phyloP scores from a whole-genome alignment of 768 basidiomycete genomes.

The Jaapia argillacea region DNA sequence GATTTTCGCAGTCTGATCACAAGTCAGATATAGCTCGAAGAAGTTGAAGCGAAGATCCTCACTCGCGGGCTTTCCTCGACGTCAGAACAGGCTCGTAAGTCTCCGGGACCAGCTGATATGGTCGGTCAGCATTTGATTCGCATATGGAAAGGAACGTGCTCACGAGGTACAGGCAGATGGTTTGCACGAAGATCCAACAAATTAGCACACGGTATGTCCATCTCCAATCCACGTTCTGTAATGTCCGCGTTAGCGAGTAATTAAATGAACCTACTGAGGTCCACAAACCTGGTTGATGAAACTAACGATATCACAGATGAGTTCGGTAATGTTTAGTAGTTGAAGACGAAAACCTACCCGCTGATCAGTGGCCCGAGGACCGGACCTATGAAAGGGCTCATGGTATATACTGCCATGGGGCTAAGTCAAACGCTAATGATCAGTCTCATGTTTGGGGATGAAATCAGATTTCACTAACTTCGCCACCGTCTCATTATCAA shows the following conservation, averaged over 20 bases:
- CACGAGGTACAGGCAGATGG: slow-evolving; percentile 41
- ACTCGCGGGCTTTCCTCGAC: slow-evolving; percentile 50
- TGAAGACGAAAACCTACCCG: slow-evolving; percentile 28
- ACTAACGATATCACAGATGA: slow-evolving; percentile 20
- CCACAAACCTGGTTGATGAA: slow-evolving; percentile 45
- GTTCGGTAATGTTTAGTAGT: no score
- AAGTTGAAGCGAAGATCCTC: slow-evolving; percentile 2
- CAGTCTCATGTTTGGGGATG: no score
- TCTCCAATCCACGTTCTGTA: slow-evolving; percentile 49
- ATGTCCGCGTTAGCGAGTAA: not conserved
- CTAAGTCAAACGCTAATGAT: slow-evolving; percentile 15
- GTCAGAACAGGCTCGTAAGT: slow-evolving; percentile 56
- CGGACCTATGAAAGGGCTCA: slow-evolving; percentile 47
- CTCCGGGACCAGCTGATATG: slow-evolving; percentile 42
- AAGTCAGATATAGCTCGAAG: not conserved
- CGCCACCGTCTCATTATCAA: slow-evolving; percentile 43
- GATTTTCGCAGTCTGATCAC: slow-evolving; percentile 37
- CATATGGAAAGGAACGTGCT: slow-evolving; percentile 6
- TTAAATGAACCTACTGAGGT: not conserved
- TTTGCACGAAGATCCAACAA: slow-evolving; percentile 58
- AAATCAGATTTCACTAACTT: no score
- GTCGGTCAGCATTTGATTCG: not conserved
- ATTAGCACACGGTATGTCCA: slow-evolving; percentile 71
- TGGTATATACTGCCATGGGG: slow-evolving; percentile 48
- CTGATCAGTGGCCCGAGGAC: slow-evolving; percentile 47